Evolutionary conservation across 352 stramenopile species (phyloP), one percentile per base, ranked within the genome.

Genomic region (Phytopythium chamaehyphon): DNA sequence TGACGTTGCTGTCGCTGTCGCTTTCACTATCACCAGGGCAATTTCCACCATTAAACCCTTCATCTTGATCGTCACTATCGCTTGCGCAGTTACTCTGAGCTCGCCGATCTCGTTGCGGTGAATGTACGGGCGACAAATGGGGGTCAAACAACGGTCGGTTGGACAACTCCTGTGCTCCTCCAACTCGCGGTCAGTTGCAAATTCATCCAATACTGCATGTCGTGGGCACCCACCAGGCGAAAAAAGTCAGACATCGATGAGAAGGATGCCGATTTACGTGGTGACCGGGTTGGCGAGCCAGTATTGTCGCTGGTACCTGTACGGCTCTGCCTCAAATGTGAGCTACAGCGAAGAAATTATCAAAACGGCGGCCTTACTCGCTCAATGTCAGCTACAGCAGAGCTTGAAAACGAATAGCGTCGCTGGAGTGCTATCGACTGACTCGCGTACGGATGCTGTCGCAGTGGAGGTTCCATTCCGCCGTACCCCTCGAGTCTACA

Each of bases 391-490:
- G 64, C 54, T 7, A 43, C 45, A 3, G 57, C 40, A 40, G 66
- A 22, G 22, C 23, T 40, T 7, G 64, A 67, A 40, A 73, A 73
- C 4, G 61, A 73, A 39, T 62, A 62, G 6, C 64, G 64, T 9
- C 64, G 64, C 37, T 61, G 50, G 38, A 73, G 62, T 33, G 12
- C 51, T n/a, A 54, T 38, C 22, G 46, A 49, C 15, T 49, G 39
- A 12, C 58, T 61, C 12, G 16, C 38, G 19, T 69, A 59, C 28
- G 53, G 51, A 10, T 58, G 50, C 42, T 67, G 42, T 22, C 50
- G 40, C 2, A 47, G 62, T 15, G 58, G 38, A 38, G 49, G 11
- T 21, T 36, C 24, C 19, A 35, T 56, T 14, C 38, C 52, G 15
- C 40, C 38, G n/a, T 54, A 5, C 40, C 49, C 51, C 66, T 15